Evolutionary conservation across 352 stramenopile species (phyloP), one percentile per base, ranked within the genome.

Genomic region (Phytophthora pluvialis): DNA sequence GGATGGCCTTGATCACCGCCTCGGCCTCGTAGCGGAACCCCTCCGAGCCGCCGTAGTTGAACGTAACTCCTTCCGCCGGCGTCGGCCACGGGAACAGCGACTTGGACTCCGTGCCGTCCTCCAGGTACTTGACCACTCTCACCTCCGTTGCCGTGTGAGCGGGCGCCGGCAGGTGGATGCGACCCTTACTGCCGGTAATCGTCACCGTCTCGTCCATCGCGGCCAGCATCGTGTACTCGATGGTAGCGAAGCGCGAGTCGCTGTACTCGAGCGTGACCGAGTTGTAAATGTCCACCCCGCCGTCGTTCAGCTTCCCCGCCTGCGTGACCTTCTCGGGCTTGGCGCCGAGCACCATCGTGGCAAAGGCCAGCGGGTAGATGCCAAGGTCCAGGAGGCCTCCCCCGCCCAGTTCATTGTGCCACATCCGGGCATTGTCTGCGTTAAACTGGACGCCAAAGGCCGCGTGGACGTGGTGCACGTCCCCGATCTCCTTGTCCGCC

Each of bases 21-120:
- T 87, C 75, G 0, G 78, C 86, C 58, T 97, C 89, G 62, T 94
- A 95, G n/a, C 76, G 60, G 48, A 97, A 94, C 10, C 89, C 86
- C 31, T 67, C 49, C 26, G 50, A 67, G 50, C 60, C 60, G 11
- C n/a, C 16, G 12, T 67, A 61, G 16, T 61, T 67, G 38, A 67
- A 67, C 0, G 25, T 52, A 10, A 35, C 50, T 12, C 51, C 49
- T 3, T 33, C n/a, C 38, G 35, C 72, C 1, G 73, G 60, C 5
- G 67, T 53, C 0, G 81, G 73, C 31, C 69, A 65, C n/a, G 84
- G 70, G 38, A 94, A 91, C 1, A 66, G 42, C 18, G 80, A 64
- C 35, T 62, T 67, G 5, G 72, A 69, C 47, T 75, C 61, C 2
- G 73, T 64, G 9, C 67, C 56, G 11, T 80, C 59, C 1, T 75